phyloP scores from a whole-genome alignment of 169 alveolate species.

The Cryptosporidium sp. region DNA sequence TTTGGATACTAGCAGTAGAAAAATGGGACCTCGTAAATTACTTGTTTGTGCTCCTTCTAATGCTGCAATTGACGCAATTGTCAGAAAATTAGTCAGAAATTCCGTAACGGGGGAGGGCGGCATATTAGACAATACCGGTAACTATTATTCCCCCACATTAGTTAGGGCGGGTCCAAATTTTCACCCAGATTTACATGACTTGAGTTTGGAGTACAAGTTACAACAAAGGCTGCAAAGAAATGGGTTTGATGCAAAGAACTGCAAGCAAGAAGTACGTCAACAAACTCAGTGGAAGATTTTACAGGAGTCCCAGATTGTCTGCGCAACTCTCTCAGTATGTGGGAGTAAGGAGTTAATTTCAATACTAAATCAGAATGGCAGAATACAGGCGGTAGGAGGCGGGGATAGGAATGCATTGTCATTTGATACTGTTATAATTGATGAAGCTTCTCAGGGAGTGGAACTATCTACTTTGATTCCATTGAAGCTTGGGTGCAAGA shows the following conservation, averaged over 20 bases:
- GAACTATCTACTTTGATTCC: constrained; percentile 86
- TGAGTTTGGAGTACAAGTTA: constrained; percentile 87
- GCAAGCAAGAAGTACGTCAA: constrained; percentile 54
- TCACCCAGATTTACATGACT: constrained; percentile 88
- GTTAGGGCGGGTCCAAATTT: constrained; percentile 92
- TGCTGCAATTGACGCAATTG: constrained; percentile 98
- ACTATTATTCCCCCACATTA: constrained; percentile 80
- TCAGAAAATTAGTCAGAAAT: constrained; percentile 85
- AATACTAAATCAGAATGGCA: constrained; percentile 24
- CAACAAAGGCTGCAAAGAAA: constrained; percentile 79
- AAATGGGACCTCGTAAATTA: constrained; percentile 78
- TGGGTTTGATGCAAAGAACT: constrained; percentile 59
- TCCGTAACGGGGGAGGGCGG: constrained; percentile 86
- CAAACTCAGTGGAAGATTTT: constrained; percentile 81
- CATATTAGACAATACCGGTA: constrained; percentile 87
- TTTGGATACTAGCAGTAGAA: constrained; percentile 44
- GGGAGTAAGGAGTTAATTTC: constrained; percentile 88
- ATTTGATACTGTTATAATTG: constrained; percentile 92
- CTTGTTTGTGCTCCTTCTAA: constrained; percentile 99
- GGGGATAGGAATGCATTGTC: constrained; percentile 29
- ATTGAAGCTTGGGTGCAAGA: constrained; percentile 86
- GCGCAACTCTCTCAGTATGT: constrained; percentile 91
- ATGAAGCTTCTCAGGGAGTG: constrained; percentile 97
- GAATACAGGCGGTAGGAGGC: constrained; percentile 33
- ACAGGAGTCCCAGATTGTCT: constrained; percentile 86